phyloP scores from a whole-genome alignment of 2,329 filamentous ascomycete species.

The Phialophora expanda region DNA sequence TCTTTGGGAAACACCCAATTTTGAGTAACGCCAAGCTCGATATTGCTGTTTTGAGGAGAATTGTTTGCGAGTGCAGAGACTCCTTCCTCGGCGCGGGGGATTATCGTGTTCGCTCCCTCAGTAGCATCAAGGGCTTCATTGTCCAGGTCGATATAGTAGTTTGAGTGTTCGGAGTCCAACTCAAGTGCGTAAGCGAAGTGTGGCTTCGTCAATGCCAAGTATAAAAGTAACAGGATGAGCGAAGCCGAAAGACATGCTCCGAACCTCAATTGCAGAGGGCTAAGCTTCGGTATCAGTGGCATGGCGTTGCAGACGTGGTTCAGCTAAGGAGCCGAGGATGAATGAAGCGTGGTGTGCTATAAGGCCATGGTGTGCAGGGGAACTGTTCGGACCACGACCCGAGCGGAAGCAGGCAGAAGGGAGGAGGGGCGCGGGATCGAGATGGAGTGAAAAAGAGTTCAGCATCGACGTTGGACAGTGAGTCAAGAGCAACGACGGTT shows the following conservation, averaged over 20 bases:
- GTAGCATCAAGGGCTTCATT: constrained; percentile 42
- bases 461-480: background rate
- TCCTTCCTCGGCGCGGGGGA: constrained; percentile 57
- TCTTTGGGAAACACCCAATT: constrained; percentile 68
- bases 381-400: background rate
- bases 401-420: background rate
- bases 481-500: background rate
- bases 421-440: background rate
- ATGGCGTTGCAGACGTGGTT: constrained; percentile 39
- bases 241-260: constrained; percentile 69
- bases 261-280: constrained; percentile 73
- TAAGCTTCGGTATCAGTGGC: constrained; percentile 58
- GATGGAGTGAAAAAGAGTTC: background rate
- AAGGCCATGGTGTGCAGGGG: background rate
- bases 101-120: constrained; percentile 56
- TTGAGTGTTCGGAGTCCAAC: constrained; percentile 53
- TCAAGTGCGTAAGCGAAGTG: constrained; percentile 69
- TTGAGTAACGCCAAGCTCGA: constrained; percentile 66
- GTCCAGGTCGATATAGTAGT: constrained; percentile 53
- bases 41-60: constrained; percentile 62
- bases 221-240: constrained; percentile 64
- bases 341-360: constrained; percentile 17
- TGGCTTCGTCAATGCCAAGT: constrained; percentile 64
- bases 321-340: background rate
- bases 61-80: constrained; percentile 68